A percentile compares a stretch with the other conserved stretches of the same genome.
Evolutionary conservation across 345 rosid genomes (phyloP).

Genomic region (Tarenaya hassleriana): DNA sequence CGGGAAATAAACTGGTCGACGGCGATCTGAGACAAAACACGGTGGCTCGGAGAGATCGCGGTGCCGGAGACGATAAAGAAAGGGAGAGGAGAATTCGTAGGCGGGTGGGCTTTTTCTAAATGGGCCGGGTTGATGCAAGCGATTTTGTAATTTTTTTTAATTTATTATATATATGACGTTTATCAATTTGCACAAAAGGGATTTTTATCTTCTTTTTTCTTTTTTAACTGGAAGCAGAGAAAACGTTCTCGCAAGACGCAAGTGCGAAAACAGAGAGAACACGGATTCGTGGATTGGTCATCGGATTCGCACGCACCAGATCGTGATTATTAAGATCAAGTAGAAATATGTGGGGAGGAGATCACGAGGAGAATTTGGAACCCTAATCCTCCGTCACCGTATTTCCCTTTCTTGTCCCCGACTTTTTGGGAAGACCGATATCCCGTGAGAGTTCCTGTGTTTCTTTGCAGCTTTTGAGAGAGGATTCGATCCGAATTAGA

Average conservation of each 20-base stretch:
- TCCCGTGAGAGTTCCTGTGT: neutral
- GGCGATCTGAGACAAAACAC: conserved; percentile 1
- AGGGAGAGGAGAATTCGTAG: neutral
- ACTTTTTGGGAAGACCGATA: neutral
- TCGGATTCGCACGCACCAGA: too few species aligned
- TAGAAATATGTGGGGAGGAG: too few species aligned
- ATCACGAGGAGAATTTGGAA: too few species aligned
- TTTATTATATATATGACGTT: neutral
- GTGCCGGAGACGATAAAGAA: neutral
- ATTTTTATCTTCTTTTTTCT: neutral
- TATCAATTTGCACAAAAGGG: neutral
- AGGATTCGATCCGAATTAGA: neutral
- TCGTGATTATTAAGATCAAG: too few species aligned
- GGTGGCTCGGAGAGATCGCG: conserved; percentile 21
- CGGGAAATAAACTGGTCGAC: neutral
- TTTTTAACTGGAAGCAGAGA: too few species aligned
- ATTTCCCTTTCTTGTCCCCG: neutral
- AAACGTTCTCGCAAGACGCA: too few species aligned
- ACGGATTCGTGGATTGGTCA: conserved; percentile 1
- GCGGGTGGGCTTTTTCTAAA: neutral
- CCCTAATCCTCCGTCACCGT: too few species aligned
- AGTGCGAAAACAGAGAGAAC: neutral
- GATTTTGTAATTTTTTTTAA: neutral
- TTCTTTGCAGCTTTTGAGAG: neutral
- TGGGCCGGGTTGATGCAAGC: conserved; percentile 9